phyloP scores from a whole-genome alignment of 2,329 filamentous ascomycete species.

The Dryadomyces quercus-mongolicae region DNA sequence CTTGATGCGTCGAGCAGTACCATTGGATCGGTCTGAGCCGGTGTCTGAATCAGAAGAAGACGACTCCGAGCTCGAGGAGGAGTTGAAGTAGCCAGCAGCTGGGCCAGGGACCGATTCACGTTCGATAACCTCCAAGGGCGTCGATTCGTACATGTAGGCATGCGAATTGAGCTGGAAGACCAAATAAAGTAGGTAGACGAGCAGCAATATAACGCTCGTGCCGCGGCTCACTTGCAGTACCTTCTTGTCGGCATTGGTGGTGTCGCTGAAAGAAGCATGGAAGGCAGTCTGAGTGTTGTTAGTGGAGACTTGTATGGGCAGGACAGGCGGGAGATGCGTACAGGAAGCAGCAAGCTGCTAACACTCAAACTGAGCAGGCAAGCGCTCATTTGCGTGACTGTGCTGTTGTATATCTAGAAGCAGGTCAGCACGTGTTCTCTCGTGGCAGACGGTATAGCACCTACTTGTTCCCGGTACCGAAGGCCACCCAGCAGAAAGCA shows the following conservation, averaged over 20 bases:
- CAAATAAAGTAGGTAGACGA: slow-evolving; percentile 63
- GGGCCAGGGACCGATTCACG: slow-evolving; percentile 55
- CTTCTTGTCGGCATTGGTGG: slow-evolving; percentile 40
- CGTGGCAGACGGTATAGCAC: slow-evolving; percentile 8
- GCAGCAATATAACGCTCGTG: slow-evolving; percentile 61
- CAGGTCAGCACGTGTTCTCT: not conserved
- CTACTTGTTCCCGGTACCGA: slow-evolving; percentile 49
- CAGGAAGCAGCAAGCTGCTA: slow-evolving; percentile 18
- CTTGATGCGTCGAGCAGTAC: slow-evolving; percentile 50
- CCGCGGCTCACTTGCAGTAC: slow-evolving; percentile 66
- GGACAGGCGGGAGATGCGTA: not conserved
- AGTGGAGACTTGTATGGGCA: not conserved
- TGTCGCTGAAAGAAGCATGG: slow-evolving; percentile 59
- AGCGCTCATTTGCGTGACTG: slow-evolving; percentile 61
- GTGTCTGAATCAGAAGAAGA: slow-evolving; percentile 44
- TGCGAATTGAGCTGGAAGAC: slow-evolving; percentile 67
- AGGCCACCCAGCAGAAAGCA: slow-evolving; percentile 59
- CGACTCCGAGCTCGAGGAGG: slow-evolving; percentile 29
- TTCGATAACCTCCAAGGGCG: slow-evolving; percentile 52
- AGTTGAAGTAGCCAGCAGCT: slow-evolving; percentile 51
- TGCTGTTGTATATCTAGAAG: slow-evolving; percentile 53
- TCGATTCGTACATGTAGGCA: slow-evolving; percentile 55
- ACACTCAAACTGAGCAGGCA: slow-evolving; percentile 57
- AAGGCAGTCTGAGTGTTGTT: slow-evolving; percentile 26
- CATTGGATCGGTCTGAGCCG: slow-evolving; percentile 30